Evolutionary conservation across 306 rosid species (phyloP), one percentile per base, ranked within the genome.

Genomic region (Hippophae rhamnoides): DNA sequence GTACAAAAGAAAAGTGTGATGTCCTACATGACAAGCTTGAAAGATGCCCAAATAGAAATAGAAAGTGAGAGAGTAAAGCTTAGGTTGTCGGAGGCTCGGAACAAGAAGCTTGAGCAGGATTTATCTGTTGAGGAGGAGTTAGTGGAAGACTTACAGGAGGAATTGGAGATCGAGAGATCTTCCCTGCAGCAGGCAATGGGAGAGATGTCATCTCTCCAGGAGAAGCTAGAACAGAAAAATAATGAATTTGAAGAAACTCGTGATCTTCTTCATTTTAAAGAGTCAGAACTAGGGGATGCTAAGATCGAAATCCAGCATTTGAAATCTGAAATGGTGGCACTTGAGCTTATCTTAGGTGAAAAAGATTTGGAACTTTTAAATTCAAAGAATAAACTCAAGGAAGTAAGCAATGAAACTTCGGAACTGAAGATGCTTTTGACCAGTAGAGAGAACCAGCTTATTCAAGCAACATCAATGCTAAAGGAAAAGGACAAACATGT

Each of bases 401-500:
- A 78, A 10, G 54, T 88, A 48, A 82, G 78, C 77, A 77, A 72
- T 66, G 90, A 92, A 80, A 76, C 81, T 5, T 68, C 75, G 47
- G 95, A 82, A 76, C 81, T 92, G 40, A 87, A 78, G 81, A 61
- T 72, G 77, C 85, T 78, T 60, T 48, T 85, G 86, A 82, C 67
- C 66, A 62, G 76, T 53, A 85, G 72, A 78, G 96, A 92, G 80
- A 56, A 62, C 8, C 88, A 80, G 64, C 98, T 85, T 61, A 60
- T 82, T 55, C 89, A 85, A 71, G 85, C 98, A 62, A 68, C 86
- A 47, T 63, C 68, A 52, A 46, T 76, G 86, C 81, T 87, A 41
- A 76, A 82, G 81, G 96, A 80, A 83, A 92, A 87, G 80, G 98
- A 92, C 8, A 89, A 85, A 71, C 71, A 60, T 12, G 79, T 78